These are phyloP conservation scores for Diaporthe longicolla DNA, from an alignment of 2,329 filamentous ascomycete genomes.

Conservation along the genomic window DNA sequence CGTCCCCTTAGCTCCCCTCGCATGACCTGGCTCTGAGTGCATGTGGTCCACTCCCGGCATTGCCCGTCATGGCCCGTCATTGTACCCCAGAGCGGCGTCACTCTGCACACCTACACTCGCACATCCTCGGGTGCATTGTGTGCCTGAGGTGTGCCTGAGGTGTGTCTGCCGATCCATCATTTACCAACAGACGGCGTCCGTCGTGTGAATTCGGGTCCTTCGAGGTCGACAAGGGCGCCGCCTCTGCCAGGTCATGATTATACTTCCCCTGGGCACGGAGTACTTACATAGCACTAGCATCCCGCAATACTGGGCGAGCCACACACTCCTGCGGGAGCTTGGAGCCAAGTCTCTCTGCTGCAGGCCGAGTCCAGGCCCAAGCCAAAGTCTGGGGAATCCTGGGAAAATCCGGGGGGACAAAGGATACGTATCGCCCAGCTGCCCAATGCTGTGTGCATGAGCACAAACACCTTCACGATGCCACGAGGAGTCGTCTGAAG, in stretches of 20 bases:
- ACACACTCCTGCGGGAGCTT: constrained; percentile 19
- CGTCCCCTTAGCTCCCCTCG: not conserved
- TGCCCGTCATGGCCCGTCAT: constrained; percentile 22
- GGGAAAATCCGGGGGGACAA: constrained; percentile 4
- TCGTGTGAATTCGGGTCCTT: not conserved
- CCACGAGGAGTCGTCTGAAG: too few relatives aligned
- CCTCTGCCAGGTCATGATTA: not conserved
- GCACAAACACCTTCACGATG: not conserved
- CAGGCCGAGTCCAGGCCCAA: not conserved
- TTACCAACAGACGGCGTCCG: not conserved
- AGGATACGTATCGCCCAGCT: not conserved
- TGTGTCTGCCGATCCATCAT: not conserved
- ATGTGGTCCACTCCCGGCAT: constrained; percentile 6
- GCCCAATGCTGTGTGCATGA: not conserved
- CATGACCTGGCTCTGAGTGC: not conserved
- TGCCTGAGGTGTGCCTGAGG: not conserved
- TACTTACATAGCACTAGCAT: too few relatives aligned
- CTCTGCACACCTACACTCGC: constrained; percentile 2
- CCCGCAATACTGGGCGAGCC: not conserved
- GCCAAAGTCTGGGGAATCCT: constrained; percentile 10
- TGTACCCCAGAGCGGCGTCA: not conserved
- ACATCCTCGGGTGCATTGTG: constrained; percentile 11
- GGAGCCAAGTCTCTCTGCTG: constrained; percentile 10
- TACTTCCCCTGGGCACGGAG: too few relatives aligned
- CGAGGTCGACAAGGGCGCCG: too few relatives aligned